Percentiles rank a stretch among this genome's conserved stretches.
phyloP scores from a whole-genome alignment of 164 flowering plant species.

The Magnolia sinica region DNA sequence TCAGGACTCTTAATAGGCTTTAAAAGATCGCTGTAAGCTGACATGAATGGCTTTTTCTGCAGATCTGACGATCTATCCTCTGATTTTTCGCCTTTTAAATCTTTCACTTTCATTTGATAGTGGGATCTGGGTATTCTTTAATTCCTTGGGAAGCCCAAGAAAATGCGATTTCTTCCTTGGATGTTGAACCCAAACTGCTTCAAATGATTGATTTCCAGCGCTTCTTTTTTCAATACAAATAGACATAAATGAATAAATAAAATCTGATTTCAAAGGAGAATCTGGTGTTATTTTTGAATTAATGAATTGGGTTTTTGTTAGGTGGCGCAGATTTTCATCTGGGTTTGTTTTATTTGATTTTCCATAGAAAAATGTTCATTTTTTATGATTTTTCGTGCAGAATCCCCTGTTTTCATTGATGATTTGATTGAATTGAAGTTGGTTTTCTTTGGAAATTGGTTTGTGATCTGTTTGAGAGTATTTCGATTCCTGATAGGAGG shows the following conservation, averaged over 20 bases:
- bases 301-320: neutral
- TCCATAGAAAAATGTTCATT: neutral
- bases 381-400: neutral
- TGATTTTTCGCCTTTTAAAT: neutral
- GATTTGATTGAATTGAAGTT: neutral
- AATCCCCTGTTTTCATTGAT: neutral
- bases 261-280: neutral
- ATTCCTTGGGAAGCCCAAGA: conserved; percentile 3
- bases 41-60: neutral
- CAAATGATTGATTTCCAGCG: neutral
- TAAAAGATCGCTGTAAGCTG: neutral
- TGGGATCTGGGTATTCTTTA: conserved; percentile 17
- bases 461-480: neutral
- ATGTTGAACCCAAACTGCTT: neutral
- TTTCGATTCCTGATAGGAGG: neutral
- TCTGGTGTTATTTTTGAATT: neutral
- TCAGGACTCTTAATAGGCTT: no score
- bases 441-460: neutral
- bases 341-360: neutral
- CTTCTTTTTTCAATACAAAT: neutral
- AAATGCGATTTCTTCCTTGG: neutral
- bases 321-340: neutral
- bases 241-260: no score
- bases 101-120: neutral
- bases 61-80: neutral